These are phyloP conservation scores for Phytomonas serpens DNA, from an alignment of 208 protist genomes.

Conservation along the genomic window DNA sequence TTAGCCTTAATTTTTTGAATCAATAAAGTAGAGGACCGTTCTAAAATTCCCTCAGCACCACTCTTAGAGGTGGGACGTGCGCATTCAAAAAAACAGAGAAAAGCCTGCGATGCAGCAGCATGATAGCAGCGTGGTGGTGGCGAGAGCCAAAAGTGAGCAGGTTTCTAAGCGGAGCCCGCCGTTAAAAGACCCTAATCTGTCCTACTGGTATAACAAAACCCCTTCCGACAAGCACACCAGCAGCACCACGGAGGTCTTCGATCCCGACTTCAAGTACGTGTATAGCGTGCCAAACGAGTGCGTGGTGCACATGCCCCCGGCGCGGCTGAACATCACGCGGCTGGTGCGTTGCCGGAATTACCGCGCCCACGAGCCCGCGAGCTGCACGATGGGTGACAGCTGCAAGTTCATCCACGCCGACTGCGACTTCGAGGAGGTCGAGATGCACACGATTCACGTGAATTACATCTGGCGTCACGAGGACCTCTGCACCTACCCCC, in stretches of 20 bases:
- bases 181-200: neutral
- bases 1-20: too few species aligned
- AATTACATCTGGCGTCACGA: slow-evolving; percentile 66
- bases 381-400: slow-evolving; percentile 35
- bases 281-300: slow-evolving; percentile 28
- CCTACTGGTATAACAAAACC: slow-evolving; percentile 4
- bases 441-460: slow-evolving; percentile 51
- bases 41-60: too few species aligned
- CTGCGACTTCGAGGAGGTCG: neutral
- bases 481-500: slow-evolving; percentile 44
- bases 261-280: slow-evolving; percentile 46
- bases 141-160: neutral
- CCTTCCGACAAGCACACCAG: neutral
- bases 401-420: slow-evolving; percentile 84
- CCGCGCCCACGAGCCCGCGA: slow-evolving; percentile 16
- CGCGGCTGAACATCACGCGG: slow-evolving; percentile 39
- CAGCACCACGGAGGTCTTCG: slow-evolving; percentile 34
- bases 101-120: neutral
- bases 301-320: slow-evolving; percentile 35
- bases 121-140: neutral
- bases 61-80: neutral
- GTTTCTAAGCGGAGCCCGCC: neutral
- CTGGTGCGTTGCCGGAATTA: slow-evolving; percentile 76
- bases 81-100: neutral
- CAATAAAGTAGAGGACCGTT: neutral